Evolutionary conservation across 2,329 filamentous ascomycete species (phyloP), one percentile per base, ranked within the genome.

Genomic region (Magnaporthiopsis incrustans): DNA sequence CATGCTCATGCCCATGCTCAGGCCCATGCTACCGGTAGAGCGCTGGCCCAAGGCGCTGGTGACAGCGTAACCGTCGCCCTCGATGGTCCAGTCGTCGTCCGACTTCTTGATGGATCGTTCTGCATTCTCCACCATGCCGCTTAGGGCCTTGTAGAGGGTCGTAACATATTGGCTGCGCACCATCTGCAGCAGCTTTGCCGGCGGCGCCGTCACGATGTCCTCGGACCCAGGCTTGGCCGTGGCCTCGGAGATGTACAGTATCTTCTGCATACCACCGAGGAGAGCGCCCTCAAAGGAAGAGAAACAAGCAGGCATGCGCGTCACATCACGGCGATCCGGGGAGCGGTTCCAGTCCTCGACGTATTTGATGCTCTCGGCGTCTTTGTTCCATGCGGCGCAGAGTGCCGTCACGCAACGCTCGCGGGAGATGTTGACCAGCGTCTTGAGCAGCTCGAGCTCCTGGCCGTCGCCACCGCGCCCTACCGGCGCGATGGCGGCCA

Each of bases 51-150:
- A 44, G 44, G 60, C 44, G 60, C 18, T 56, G 18, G 44, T 15
- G 3, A 4, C 35, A 32, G 14, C 73, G 53, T 77, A 76, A 8
- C 74, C 73, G 18, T 83, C 81, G 25, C 73, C 70, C 22, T 82
- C 79, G 3, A 79, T 78, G 0, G 79, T 82, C 84, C 84, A 87
- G 64, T 86, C 83, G 65, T 86, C 83, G 59, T 89, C 86, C 0
- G 85, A 78, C 69, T 85, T 86, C 69, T 87, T 85, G 18, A 87
- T 75, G 3, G 88, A 84, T 65, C 87, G 86, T 76, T 98, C 92
- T 3, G 95, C 94, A 75, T 97, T 98, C 76, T 98, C 95, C 1
- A 99, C 92, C 87, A 99, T 94, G 27, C 94, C 95, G 70, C 91
- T 96, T 53, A 99, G 78, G 8, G 92, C 92, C 74, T 96, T 96